A percentile compares a stretch with the other conserved stretches of the same genome.
phyloP scores from a whole-genome alignment of 2,329 filamentous ascomycete genomes.

The Pseudopithomyces maydicus region DNA sequence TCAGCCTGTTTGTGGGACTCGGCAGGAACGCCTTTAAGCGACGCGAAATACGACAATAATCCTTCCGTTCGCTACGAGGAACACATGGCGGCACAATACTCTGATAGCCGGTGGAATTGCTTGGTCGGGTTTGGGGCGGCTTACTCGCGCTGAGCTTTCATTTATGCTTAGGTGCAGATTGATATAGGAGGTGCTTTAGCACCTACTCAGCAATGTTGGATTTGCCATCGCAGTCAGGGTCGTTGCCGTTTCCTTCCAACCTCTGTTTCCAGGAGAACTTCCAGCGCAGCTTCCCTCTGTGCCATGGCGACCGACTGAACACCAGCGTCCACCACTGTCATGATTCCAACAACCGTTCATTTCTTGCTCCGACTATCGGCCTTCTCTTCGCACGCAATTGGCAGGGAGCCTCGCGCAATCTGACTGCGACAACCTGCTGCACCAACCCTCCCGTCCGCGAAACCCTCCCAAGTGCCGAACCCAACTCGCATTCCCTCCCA shows the following conservation, averaged over 20 bases:
- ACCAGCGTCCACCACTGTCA: too few species aligned
- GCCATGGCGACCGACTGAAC: background rate
- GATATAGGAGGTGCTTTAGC: constrained; percentile 1
- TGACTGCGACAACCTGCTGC: background rate
- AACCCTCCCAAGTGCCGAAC: too few species aligned
- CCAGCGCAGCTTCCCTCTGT: background rate
- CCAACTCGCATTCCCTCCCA: too few species aligned
- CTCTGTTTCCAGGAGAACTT: background rate
- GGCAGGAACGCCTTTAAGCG: background rate
- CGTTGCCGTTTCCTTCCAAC: background rate
- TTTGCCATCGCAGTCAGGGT: background rate
- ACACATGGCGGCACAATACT: background rate
- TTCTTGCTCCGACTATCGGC: background rate
- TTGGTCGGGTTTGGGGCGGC: background rate
- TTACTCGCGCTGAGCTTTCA: background rate
- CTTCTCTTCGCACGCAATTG: constrained; percentile 1
- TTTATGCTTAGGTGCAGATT: background rate
- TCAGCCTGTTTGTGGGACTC: constrained; percentile 17
- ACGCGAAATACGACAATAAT: constrained; percentile 7
- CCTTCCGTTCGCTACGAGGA: constrained; percentile 5
- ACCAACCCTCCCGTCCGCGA: too few species aligned
- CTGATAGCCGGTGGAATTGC: background rate
- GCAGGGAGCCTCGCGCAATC: background rate
- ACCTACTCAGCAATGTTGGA: background rate
- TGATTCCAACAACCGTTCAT: too few species aligned